Percentiles rank a stretch among this genome's conserved stretches.
Conservation (phyloP, 345 rosid genomes). For the Salix exigua region DNA sequence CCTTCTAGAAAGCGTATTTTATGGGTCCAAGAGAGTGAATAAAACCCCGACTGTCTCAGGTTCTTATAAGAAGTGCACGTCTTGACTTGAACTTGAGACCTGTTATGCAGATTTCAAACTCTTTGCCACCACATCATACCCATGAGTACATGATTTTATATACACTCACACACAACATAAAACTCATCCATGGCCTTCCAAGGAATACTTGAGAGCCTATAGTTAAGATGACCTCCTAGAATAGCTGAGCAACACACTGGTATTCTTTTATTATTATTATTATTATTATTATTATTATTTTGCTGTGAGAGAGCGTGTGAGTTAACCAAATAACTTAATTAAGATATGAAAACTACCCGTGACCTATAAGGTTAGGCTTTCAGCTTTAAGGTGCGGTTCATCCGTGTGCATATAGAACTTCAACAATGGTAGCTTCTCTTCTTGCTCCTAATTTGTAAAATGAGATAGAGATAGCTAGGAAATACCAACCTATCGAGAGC, state of each 20-base stretch:
- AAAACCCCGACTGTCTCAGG: too few relatives aligned
- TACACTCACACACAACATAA: neutral
- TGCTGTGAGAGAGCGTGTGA: neutral
- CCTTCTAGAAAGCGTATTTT: fast-evolving
- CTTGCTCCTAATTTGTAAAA: neutral
- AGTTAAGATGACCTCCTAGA: neutral
- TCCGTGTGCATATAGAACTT: neutral
- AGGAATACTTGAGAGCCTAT: neutral
- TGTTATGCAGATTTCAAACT: too few relatives aligned
- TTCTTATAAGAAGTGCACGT: too few relatives aligned
- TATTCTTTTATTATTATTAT: too few relatives aligned
- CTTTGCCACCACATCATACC: too few relatives aligned
- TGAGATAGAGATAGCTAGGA: neutral
- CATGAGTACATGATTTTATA: too few relatives aligned
- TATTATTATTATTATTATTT: too few relatives aligned
- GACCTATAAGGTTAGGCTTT: neutral
- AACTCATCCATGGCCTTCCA: neutral
- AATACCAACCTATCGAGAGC: neutral
- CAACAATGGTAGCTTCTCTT: neutral
- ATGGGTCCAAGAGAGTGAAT: too few relatives aligned
- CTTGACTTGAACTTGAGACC: too few relatives aligned
- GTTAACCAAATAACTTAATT: neutral
- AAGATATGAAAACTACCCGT: neutral
- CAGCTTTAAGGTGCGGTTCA: neutral
- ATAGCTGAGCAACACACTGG: neutral